A percentile compares a stretch with the other conserved stretches of the same genome.
These are phyloP conservation scores for Dactylella cylindrospora DNA, from an alignment of 2,329 filamentous ascomycete genomes.

Conservation along the genomic window DNA sequence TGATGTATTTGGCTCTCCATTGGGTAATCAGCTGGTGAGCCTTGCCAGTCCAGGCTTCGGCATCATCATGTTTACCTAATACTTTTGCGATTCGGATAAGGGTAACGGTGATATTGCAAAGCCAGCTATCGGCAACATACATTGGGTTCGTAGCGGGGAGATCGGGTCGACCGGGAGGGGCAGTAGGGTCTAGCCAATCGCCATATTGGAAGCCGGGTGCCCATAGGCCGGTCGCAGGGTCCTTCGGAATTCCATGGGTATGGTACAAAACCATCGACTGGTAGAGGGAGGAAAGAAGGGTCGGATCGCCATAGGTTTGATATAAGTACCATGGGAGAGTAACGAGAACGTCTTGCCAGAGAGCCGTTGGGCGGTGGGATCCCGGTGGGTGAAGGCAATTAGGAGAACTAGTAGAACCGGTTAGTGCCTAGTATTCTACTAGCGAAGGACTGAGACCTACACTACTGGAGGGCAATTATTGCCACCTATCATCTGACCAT, in stretches of 20 bases:
- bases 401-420: conserved; percentile 12
- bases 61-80: conserved; percentile 50
- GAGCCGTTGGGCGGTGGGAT: conserved; percentile 46
- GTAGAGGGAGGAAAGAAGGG: conserved; percentile 53
- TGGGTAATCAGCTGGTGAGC: conserved; percentile 4
- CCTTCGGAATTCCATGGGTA: conserved; percentile 51
- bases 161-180: conserved; percentile 54
- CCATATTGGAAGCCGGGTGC: conserved; percentile 53
- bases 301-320: conserved; percentile 52
- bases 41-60: conserved; percentile 17
- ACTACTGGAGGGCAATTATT: conserved; percentile 51
- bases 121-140: conserved; percentile 57
- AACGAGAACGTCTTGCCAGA: conserved; percentile 56
- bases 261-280: conserved; percentile 54
- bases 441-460: background rate
- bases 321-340: conserved; percentile 55
- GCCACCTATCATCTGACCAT: conserved; percentile 50
- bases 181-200: conserved; percentile 58
- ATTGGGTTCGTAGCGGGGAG: conserved; percentile 53
- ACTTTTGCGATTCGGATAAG: conserved; percentile 51
- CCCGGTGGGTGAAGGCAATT: conserved; percentile 15
- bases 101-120: conserved; percentile 54
- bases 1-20: conserved; percentile 22
- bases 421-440: background rate
- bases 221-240: conserved; percentile 53